Conservation (phyloP, 179 eudicot genomes). For the Corrigiola litoralis region DNA sequence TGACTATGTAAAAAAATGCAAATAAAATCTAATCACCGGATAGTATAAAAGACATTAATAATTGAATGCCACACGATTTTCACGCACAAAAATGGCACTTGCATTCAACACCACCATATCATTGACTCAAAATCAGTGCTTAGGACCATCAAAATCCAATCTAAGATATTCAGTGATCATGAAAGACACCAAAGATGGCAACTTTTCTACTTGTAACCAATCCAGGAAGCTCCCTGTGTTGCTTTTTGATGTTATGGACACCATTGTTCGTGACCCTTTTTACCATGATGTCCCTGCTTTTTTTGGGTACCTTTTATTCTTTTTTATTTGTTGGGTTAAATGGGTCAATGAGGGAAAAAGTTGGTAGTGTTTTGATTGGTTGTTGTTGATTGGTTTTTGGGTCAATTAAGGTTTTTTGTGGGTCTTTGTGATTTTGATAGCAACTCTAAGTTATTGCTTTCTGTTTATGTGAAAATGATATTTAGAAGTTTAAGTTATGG, state of each 20-base stretch:
- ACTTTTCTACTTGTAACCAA: constrained; percentile 7
- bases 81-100: constrained; percentile 4
- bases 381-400: not conserved
- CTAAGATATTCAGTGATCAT: not conserved
- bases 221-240: constrained; percentile 58
- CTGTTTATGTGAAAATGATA: too few species aligned
- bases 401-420: not conserved
- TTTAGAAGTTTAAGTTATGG: too few species aligned
- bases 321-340: not conserved
- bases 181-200: constrained; percentile 2
- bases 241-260: constrained; percentile 90
- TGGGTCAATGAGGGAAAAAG: not conserved
- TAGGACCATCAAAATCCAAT: constrained; percentile 12
- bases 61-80: too few species aligned
- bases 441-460: too few species aligned
- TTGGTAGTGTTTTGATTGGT: not conserved
- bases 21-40: too few species aligned
- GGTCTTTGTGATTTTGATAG: too few species aligned
- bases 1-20: too few species aligned
- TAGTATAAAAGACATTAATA: too few species aligned
- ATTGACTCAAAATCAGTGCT: constrained; percentile 1
- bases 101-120: constrained; percentile 19
- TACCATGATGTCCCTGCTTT: constrained; percentile 72
- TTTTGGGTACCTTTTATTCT: constrained; percentile 43
- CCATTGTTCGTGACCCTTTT: constrained; percentile 88